Evolutionary conservation across 495 filamentous ascomycete species (phyloP), one percentile per base, ranked within the genome.

Genomic region (Pseudoneurospora amorphoporcata): DNA sequence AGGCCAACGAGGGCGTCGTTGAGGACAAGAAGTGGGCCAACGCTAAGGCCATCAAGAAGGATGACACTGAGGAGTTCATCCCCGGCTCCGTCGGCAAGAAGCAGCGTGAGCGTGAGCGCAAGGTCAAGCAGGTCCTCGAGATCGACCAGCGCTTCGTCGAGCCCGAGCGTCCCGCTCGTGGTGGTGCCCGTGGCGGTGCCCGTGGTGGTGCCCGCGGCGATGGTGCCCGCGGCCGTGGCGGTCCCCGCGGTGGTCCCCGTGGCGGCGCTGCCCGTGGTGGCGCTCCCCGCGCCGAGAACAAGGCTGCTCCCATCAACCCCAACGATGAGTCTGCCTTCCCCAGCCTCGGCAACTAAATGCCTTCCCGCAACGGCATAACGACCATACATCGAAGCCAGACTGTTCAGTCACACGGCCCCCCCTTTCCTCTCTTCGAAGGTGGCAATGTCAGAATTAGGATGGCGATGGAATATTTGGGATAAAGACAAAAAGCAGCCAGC

Each of bases 1-100:
- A 94, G 84, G 87, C 95, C 78, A 98, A 97, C 85, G 94, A 97
- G 85, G 95, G 94, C 77, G 84, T 79, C 84, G 91, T 92, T 86
- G 77, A 85, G 73, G 89, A 93, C 83, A 94, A 95, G 87, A 97
- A 98, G 87, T 97, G 93, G 92, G 91, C 92, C 74, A 85, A 88
- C 72, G 93, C 94, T 78, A 94, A 93, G 85, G 86, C 92, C 73
- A 80, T 98, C 72, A 79, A 83, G 81, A 91, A 90, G 80, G 91
- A 90, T 79, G 88, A 89, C 65, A 88, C 94, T 69, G 90, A 91
- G 47, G 86, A 87, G 72, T 97, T 91, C 86, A 89, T 98, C 80
- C 83, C 90, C 78, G 92, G 87, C 76, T 83, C 86, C 72, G 87
- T 86, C 68, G 91, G 91, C 81, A 98, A 97, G 90, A 83, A 88